Evolutionary conservation across 805 yeast species (phyloP).

Genomic region (Blastobotrys peoriensis): DNA sequence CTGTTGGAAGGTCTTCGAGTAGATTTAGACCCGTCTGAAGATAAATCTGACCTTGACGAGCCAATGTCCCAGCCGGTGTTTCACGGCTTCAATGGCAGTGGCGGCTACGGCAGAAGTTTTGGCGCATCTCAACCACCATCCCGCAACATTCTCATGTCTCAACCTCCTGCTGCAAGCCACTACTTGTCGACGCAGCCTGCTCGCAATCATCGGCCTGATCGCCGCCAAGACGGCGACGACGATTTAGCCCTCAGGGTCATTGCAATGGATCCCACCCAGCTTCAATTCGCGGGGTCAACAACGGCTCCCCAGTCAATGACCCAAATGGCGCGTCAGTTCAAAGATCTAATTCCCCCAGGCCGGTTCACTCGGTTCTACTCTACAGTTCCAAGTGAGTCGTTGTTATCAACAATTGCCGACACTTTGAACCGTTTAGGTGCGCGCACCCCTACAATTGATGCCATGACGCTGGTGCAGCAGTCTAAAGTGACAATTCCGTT

Average conservation of each 20-base stretch:
- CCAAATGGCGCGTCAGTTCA: slow-evolving; percentile 16
- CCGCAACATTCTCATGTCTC: slow-evolving; percentile 12
- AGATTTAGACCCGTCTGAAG: slow-evolving; percentile 17
- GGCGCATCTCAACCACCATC: slow-evolving; percentile 1
- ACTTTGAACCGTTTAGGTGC: slow-evolving; percentile 41
- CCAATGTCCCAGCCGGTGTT: slow-evolving; percentile 10
- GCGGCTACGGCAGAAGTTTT: neutral
- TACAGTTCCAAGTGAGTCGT: slow-evolving; percentile 36
- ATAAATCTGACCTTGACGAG: slow-evolving; percentile 2
- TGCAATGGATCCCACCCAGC: slow-evolving; percentile 44
- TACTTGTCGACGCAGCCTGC: slow-evolving; percentile 11
- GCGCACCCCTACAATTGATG: slow-evolving; percentile 22
- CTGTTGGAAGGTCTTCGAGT: slow-evolving; percentile 48
- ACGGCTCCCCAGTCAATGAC: slow-evolving; percentile 16
- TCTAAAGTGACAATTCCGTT: slow-evolving; percentile 8
- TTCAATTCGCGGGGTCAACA: slow-evolving; percentile 36
- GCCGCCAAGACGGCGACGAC: slow-evolving; percentile 4
- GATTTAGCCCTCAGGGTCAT: slow-evolving; percentile 28
- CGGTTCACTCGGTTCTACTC: slow-evolving; percentile 51
- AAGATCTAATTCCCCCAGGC: slow-evolving; percentile 32
- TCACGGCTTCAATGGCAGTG: neutral
- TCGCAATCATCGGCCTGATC: too few species aligned
- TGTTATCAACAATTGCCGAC: slow-evolving; percentile 38
- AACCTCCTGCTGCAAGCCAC: neutral
- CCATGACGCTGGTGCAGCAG: slow-evolving; percentile 9